These are phyloP conservation scores for Gracilaria vermiculophylla DNA, from an alignment of 23 red algal genomes.

Conservation along the genomic window DNA sequence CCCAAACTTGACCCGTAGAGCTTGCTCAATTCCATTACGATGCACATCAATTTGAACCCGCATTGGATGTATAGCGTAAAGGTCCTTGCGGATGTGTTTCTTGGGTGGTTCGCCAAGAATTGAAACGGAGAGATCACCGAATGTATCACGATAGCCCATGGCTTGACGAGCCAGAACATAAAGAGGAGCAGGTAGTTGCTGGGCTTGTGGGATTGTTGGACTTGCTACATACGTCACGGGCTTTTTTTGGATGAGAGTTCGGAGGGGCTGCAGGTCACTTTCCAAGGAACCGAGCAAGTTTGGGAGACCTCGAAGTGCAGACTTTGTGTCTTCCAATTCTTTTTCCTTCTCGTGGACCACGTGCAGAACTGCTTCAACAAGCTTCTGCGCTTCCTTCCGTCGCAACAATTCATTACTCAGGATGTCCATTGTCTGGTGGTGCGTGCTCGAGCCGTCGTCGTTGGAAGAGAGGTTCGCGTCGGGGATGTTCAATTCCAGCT, in stretches of 20 bases:
- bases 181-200: conserved; percentile 56
- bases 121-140: conserved; percentile 5
- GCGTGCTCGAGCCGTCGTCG: not conserved
- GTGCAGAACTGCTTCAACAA: conserved; percentile 13
- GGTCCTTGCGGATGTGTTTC: not conserved
- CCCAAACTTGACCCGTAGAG: conserved; percentile 31
- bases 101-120: not conserved
- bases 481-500: no score
- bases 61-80: conserved; percentile 31
- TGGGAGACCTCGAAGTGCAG: conserved; percentile 9
- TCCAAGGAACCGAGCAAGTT: not conserved
- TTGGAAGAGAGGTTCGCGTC: not conserved
- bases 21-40: conserved; percentile 2
- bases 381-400: conserved; percentile 10
- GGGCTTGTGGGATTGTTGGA: conserved; percentile 22
- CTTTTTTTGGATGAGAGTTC: not conserved
- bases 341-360: not conserved
- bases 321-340: not conserved
- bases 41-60: conserved; percentile 49
- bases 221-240: not conserved
- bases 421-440: not conserved
- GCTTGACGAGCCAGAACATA: conserved; percentile 75
- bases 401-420: conserved; percentile 33
- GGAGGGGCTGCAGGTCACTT: conserved; percentile 25
- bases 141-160: conserved; percentile 34